A percentile compares a stretch with the other conserved stretches of the same genome.
Conservation (phyloP, 345 rosid genomes). For the Mangifera indica region DNA sequence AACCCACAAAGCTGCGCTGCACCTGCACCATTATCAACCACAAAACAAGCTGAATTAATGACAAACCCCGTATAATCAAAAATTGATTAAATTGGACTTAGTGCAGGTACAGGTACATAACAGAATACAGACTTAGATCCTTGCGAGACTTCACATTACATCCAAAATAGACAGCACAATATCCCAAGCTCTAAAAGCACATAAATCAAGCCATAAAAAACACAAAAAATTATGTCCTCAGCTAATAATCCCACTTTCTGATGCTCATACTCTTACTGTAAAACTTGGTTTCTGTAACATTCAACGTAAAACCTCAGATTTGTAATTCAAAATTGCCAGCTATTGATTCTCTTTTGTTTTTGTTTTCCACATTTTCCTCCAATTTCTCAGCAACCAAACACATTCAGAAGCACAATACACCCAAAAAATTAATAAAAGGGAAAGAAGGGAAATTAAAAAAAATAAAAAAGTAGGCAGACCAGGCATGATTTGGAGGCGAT, state of each 20-base stretch:
- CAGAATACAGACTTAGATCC: not conserved
- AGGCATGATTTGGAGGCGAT: constrained; percentile 88
- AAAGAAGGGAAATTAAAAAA: not conserved
- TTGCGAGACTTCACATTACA: constrained; percentile 13
- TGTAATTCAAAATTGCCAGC: no score
- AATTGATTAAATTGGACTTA: not conserved
- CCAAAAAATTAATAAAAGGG: not conserved
- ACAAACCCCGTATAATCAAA: not conserved
- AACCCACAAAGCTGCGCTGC: constrained; percentile 71
- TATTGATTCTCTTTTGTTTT: no score
- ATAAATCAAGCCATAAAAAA: no score
- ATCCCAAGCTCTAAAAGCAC: no score
- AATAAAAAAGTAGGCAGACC: constrained; percentile 39
- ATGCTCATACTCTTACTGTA: not conserved
- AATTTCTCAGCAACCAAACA: constrained; percentile 1
- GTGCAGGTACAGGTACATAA: not conserved
- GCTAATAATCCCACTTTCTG: not conserved
- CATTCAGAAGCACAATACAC: no score
- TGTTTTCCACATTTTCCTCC: not conserved
- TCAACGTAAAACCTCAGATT: no score
- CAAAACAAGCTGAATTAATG: not conserved
- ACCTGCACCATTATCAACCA: constrained; percentile 47
- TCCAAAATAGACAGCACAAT: constrained; percentile 17
- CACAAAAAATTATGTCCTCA: not conserved
- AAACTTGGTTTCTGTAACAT: no score